Evolutionary conservation across 768 basidiomycete genomes (phyloP).

Genomic region (Candolleomyces efflorescens): DNA sequence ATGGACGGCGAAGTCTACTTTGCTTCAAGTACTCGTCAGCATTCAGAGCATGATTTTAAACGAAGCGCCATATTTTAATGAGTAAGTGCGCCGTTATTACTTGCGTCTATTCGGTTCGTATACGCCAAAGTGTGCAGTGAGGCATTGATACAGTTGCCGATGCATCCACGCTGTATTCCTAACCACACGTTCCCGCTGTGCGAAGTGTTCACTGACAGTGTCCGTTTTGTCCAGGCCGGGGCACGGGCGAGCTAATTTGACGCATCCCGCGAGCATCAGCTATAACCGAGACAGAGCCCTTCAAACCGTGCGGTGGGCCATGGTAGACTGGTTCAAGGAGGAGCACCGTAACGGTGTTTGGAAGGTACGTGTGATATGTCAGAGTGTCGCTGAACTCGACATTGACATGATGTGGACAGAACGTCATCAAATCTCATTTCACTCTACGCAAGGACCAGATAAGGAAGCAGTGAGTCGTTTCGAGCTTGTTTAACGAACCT

Average conservation of each 20-base stretch:
- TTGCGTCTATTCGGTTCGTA: not conserved
- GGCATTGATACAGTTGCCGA: not conserved
- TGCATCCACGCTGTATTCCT: not conserved
- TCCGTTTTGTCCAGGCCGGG: slow-evolving; percentile 36
- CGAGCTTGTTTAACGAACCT: not conserved
- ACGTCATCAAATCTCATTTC: slow-evolving; percentile 49
- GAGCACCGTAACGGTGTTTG: slow-evolving; percentile 39
- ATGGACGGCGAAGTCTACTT: slow-evolving; percentile 48
- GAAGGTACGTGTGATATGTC: slow-evolving; percentile 30
- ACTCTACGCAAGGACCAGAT: slow-evolving; percentile 36
- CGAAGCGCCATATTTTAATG: slow-evolving; percentile 53
- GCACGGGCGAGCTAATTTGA: slow-evolving; percentile 36
- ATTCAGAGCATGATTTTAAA: slow-evolving; percentile 59
- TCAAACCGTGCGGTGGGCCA: slow-evolving; percentile 49
- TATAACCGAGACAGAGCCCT: slow-evolving; percentile 42
- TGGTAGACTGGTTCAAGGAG: slow-evolving; percentile 49
- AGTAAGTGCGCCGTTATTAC: slow-evolving; percentile 30
- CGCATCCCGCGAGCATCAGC: slow-evolving; percentile 28
- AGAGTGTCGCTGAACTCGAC: not conserved
- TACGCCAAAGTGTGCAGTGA: not conserved
- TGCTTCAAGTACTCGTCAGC: slow-evolving; percentile 53
- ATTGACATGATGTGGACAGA: slow-evolving; percentile 24
- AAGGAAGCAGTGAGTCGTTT: slow-evolving; percentile 33
- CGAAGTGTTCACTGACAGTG: not conserved
- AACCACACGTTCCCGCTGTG: not conserved